phyloP scores from a whole-genome alignment of 805 yeast species.

The Yamadazyma laniorum region DNA sequence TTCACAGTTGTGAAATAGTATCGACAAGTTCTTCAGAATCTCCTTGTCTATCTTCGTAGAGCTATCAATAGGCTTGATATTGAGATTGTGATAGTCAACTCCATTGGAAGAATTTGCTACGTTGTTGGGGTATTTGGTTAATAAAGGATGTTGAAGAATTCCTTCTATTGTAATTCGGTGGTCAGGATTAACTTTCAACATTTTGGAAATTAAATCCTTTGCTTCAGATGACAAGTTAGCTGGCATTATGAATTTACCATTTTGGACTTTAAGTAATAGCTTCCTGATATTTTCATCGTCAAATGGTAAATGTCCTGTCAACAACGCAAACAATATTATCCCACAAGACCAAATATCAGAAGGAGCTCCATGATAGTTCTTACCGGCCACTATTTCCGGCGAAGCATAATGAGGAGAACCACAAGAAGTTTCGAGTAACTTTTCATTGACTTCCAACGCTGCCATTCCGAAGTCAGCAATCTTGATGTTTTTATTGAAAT shows the following conservation, averaged over 20 bases:
- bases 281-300: constrained; percentile 94
- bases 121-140: constrained; percentile 65
- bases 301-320: constrained; percentile 94
- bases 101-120: constrained; percentile 12
- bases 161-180: constrained; percentile 76
- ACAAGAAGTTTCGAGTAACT: constrained; percentile 88
- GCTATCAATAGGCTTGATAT: constrained; percentile 34
- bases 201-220: constrained; percentile 73
- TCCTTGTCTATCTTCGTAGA: constrained; percentile 64
- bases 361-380: constrained; percentile 93
- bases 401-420: constrained; percentile 99
- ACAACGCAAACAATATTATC: constrained; percentile 85
- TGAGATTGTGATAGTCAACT: constrained; percentile 18
- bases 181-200: constrained; percentile 80
- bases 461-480: constrained; percentile 99
- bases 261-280: constrained; percentile 83
- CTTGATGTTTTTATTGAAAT: constrained; percentile 82
- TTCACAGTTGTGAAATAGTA: constrained; percentile 78
- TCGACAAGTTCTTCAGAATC: constrained; percentile 71
- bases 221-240: constrained; percentile 78
- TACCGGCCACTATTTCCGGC: constrained; percentile 95
- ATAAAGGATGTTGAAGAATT: constrained; percentile 76
- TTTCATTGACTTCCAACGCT: constrained; percentile 81
- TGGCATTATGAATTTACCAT: constrained; percentile 85
- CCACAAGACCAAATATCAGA: constrained; percentile 99